Evolutionary conservation across 306 rosid species (phyloP), one percentile per base, ranked within the genome.

Genomic region (Lupinus albus): DNA sequence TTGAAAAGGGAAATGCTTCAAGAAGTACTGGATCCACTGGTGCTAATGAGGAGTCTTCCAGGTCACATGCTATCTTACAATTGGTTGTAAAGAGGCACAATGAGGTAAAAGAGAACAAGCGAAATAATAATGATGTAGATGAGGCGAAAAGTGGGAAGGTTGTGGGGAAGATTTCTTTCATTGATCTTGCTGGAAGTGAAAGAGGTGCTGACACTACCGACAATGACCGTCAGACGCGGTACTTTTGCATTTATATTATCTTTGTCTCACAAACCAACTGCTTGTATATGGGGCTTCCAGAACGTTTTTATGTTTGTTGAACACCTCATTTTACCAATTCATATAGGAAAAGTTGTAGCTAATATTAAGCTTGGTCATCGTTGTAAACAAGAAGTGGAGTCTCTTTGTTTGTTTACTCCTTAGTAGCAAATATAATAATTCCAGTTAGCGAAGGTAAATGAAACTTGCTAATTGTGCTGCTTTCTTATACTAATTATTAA

Each of bases 171-270:
- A 85, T 93, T 73, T 93, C 99, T 70, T 93, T 93, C 69, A 93
- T 93, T 68, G 97, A 93, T 88, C 95, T 93, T 68, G 99, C 99
- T 69, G 99, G 99, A 57, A 93, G 97, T 77, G 99, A 93, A 88
- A 88, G 99, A 81, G 99, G 99, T 32, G 99, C 99, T 15, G 99
- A 90, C 86, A 93, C 99, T 64, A 93, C 99, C 54, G 99, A 93
- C 80, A 90, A 93, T 84, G 99, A 93, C 68, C 91, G 99, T 32
- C 99, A 93, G 74, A 93, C 99, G 8, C 86, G 99, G 97, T 90
- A 79, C 39, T 45, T 11, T 63, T 25, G 33, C 41, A 20, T 54
- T 46, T 20, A 60, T 8, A 36, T 61, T 36, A 61, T 73, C 44
- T 21, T 36, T 44, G 52, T n/a, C 44, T 21, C 11, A 56, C 38